Evolutionary conservation across 202 grass and related monocot genomes (phyloP), one percentile per base, ranked within the genome.

Genomic region (Setaria italica): DNA sequence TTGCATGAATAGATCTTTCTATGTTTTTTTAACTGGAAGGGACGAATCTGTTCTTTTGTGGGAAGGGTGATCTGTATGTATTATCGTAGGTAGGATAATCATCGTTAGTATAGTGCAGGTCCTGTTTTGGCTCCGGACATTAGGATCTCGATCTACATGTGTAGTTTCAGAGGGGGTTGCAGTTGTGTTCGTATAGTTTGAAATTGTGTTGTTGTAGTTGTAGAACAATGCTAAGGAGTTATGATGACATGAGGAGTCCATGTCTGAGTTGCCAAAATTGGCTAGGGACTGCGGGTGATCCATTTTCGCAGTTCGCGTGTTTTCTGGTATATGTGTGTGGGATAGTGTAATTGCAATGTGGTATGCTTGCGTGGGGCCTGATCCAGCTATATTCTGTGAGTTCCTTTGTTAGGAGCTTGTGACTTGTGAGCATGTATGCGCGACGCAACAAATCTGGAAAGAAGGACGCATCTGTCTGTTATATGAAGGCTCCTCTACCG

Each of bases 401-500:
- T 43, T 75, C 45, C 67, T 63, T 51, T 80, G 64, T 78, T 84
- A 84, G 74, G 84, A 79, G 70, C 19, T 43, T 35, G 60, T 41
- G 39, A 41, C 39, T 41, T 41, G 60, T 16, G 32, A 85, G 74
- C 37, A 85, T 94, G 92, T 87, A 49, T 29, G 66, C 72, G 63
- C 77, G 69, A 35, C 69, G 39, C 33, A 73, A 69, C 29, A 53
- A 79, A 41, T 41, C 45, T 76, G 86, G 74, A 33, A 92, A 92
- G 74, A 78, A 62, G 47, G 82, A 90, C 85, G 81, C 67, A 30
- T 15, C 25, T 84, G 76, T 92, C 33, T 75, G 34, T 82, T 90
- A 85, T 75, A 85, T 91, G 84, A 85, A 85, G 70, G n/a, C 57
- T 12, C 80, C 95, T 71, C 25, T 80, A n/a, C 90, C 84, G 0